Percentiles rank a stretch among this genome's conserved stretches.
Conservation (phyloP, 192 early-diverging fungal species). For the Coemansia sp. region DNA sequence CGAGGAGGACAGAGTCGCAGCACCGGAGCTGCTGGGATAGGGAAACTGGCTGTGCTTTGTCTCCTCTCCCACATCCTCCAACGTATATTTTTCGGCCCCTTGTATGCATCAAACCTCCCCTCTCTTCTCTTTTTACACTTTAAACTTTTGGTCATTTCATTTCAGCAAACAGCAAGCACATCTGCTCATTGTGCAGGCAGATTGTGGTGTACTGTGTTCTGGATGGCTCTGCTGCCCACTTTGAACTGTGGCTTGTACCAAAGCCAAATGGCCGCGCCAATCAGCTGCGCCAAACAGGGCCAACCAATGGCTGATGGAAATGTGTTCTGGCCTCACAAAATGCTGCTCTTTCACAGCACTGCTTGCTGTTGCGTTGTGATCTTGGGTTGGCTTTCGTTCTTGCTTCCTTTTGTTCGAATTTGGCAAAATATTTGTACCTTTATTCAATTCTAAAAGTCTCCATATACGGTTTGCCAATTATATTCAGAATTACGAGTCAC, state of each 20-base stretch:
- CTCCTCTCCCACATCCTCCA: background rate
- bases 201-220: background rate
- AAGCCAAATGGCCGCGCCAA: background rate
- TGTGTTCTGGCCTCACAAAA: background rate
- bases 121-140: background rate
- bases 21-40: slow-evolving; percentile 44
- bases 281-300: background rate
- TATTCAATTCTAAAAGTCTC: too few relatives aligned
- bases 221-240: background rate
- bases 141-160: background rate
- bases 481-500: background rate
- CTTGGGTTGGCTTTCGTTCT: too few relatives aligned
- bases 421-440: too few relatives aligned
- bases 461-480: too few relatives aligned
- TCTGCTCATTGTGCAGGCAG: too few relatives aligned
- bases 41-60: background rate
- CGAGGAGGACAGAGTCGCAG: slow-evolving; percentile 35
- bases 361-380: too few relatives aligned
- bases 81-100: background rate
- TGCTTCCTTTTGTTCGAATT: too few relatives aligned
- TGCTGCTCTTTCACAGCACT: too few relatives aligned
- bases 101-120: background rate
- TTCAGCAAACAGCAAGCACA: background rate
- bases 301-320: background rate
- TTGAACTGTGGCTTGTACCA: background rate